phyloP scores from a whole-genome alignment of 257 asterid genomes.

The Nicotiana sylvestris region DNA sequence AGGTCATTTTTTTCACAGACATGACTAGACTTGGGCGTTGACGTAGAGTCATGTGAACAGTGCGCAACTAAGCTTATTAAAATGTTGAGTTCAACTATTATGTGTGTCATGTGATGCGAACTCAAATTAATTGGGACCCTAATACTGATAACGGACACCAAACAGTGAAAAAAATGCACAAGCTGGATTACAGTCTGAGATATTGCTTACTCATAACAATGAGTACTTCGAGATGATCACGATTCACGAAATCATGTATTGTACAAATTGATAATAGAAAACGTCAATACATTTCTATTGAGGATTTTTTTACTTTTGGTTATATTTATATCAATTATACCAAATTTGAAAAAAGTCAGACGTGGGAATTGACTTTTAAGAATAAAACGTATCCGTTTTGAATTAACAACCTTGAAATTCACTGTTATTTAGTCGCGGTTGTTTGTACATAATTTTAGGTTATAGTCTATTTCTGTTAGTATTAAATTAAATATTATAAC shows the following conservation, averaged over 20 bases:
- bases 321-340: background rate
- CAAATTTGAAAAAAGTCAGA: background rate
- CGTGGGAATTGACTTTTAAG: background rate
- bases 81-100: too few species aligned
- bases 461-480: background rate
- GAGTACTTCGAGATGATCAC: background rate
- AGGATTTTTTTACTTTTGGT: background rate
- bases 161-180: too few species aligned
- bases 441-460: background rate
- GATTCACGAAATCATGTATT: background rate
- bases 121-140: too few species aligned
- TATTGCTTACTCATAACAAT: too few species aligned
- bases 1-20: too few species aligned
- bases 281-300: background rate
- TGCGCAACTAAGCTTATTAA: too few species aligned
- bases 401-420: background rate
- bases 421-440: background rate
- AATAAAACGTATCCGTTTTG: background rate
- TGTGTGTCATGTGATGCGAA: too few species aligned
- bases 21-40: too few species aligned
- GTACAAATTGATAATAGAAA: background rate
- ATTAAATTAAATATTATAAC: background rate
- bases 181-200: too few species aligned
- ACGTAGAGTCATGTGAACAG: too few species aligned
- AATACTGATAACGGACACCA: too few species aligned